Conservation (phyloP, 305 asterid genomes). For the Fraxinus sp. region DNA sequence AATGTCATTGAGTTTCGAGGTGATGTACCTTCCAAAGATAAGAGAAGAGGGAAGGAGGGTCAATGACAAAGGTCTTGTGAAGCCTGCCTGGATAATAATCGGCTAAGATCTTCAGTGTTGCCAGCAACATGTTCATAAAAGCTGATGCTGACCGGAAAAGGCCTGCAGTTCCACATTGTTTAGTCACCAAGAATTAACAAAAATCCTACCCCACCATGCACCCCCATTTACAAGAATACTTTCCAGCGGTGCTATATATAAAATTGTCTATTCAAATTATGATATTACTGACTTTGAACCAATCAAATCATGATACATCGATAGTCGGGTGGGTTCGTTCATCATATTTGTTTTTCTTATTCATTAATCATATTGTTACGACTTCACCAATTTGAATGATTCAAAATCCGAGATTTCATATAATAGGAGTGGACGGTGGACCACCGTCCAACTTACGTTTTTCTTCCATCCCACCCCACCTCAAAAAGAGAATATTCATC, state of each 20-base stretch:
- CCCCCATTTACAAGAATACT: slow-evolving; percentile 13
- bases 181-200: slow-evolving; percentile 36
- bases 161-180: slow-evolving; percentile 53
- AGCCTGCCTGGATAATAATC: slow-evolving; percentile 82
- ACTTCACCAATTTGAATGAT: background rate
- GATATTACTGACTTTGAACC: background rate
- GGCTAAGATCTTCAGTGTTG: slow-evolving; percentile 67
- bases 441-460: background rate
- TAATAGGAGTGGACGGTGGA: background rate
- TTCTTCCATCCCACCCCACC: background rate
- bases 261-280: background rate
- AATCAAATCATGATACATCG: background rate
- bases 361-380: background rate
- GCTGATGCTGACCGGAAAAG: slow-evolving; percentile 90
- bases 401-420: too few species aligned
- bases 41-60: slow-evolving; percentile 84
- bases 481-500: slow-evolving; percentile 14
- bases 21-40: slow-evolving; percentile 82
- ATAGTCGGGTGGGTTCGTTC: background rate
- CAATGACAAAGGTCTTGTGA: slow-evolving; percentile 75
- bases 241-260: background rate
- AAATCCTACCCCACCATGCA: background rate
- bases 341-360: background rate
- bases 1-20: background rate
- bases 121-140: slow-evolving; percentile 75